Conservation (phyloP, 352 stramenopile species). For the Globisporangium solare region DNA sequence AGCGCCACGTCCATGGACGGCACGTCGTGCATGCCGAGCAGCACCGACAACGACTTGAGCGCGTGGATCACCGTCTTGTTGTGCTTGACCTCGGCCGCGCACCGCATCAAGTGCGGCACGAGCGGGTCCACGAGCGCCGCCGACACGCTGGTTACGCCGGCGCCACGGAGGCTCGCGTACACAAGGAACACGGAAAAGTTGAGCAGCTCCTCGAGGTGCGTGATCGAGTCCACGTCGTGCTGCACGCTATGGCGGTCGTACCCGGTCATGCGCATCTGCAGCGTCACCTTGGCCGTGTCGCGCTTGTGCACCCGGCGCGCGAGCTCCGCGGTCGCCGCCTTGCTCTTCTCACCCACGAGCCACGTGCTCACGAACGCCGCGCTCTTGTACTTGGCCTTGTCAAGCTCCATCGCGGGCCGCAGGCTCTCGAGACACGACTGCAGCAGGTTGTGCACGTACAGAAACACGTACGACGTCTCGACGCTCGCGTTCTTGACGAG, state of each 20-base stretch:
- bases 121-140: conserved; percentile 88
- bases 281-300: conserved; percentile 45
- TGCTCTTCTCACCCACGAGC: conserved; percentile 82
- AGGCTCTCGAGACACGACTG: conserved; percentile 68
- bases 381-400: conserved; percentile 56
- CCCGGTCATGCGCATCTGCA: conserved; percentile 74
- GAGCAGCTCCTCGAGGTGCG: conserved; percentile 79
- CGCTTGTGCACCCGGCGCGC: conserved; percentile 48
- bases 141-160: conserved; percentile 10
- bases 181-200: conserved; percentile 80
- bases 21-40: conserved; percentile 86
- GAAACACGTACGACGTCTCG: conserved; percentile 79
- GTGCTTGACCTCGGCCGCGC: conserved; percentile 88
- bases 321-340: conserved; percentile 49
- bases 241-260: conserved; percentile 72
- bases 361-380: conserved; percentile 45
- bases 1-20: conserved; percentile 84
- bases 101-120: conserved; percentile 89
- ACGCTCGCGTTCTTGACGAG: conserved; percentile 81
- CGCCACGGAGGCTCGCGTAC: conserved; percentile 58
- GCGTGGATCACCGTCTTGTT: conserved; percentile 89
- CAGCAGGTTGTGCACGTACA: conserved; percentile 86
- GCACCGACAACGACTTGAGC: conserved; percentile 89
- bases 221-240: conserved; percentile 47
- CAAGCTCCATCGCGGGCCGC: conserved; percentile 52